These are phyloP conservation scores for Cryphonectria radicalis DNA, from an alignment of 2,329 filamentous ascomycete genomes.

Conservation along the genomic window DNA sequence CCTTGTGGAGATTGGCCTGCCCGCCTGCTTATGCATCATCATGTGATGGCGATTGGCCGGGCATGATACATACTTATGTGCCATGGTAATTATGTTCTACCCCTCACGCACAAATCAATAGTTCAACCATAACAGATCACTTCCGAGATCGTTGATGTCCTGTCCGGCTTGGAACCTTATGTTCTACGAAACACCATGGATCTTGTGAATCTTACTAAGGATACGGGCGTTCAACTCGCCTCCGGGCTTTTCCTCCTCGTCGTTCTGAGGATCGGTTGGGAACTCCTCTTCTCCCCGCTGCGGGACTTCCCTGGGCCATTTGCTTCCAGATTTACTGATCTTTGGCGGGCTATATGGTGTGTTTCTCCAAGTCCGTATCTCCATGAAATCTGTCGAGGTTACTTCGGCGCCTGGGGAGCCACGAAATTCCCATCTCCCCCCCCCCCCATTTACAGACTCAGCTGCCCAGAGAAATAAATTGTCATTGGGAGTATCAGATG, in stretches of 20 bases:
- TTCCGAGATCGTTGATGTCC: neutral
- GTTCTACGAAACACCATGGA: neutral
- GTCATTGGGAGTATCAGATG: neutral
- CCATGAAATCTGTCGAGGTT: neutral
- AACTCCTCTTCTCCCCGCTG: conserved; percentile 10
- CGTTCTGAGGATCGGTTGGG: conserved; percentile 11
- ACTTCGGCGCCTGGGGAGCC: neutral
- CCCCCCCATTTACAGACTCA: neutral
- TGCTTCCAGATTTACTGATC: conserved; percentile 16
- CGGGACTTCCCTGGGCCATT: conserved; percentile 18
- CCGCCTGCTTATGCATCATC: neutral
- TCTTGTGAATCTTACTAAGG: neutral
- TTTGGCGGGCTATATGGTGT: conserved; percentile 18
- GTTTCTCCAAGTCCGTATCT: neutral
- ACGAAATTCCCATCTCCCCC: neutral
- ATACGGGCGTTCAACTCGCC: neutral
- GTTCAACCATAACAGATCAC: neutral
- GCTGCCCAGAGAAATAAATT: too few relatives aligned
- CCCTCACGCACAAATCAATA: neutral
- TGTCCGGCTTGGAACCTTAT: neutral
- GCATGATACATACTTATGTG: neutral
- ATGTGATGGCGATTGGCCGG: neutral
- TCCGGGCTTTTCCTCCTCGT: neutral
- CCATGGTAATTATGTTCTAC: neutral
- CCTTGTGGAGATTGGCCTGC: neutral